Percentiles rank a stretch among this genome's conserved stretches.
Conservation (phyloP, 352 stramenopile species). For the Globisporangium nagaii region DNA sequence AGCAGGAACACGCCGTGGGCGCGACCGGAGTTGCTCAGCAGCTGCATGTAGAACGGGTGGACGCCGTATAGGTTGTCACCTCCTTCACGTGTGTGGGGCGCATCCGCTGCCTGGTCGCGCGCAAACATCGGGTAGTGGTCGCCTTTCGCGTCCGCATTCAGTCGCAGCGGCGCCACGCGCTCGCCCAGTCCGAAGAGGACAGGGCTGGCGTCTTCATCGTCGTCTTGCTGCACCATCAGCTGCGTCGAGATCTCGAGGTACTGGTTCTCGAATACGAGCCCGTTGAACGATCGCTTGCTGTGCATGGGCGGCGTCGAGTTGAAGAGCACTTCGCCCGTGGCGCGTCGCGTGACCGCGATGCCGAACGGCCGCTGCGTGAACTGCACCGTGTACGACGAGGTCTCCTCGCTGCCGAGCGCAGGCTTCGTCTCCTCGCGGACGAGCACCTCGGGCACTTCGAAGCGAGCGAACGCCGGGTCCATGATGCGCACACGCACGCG, state of each 20-base stretch:
- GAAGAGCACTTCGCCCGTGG: slow-evolving; percentile 67
- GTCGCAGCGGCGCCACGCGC: slow-evolving; percentile 31
- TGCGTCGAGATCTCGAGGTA: slow-evolving; percentile 83
- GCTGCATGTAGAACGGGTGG: slow-evolving; percentile 74
- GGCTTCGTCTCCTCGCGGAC: neutral
- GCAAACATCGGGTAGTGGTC: slow-evolving; percentile 75
- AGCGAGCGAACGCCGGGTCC: slow-evolving; percentile 63
- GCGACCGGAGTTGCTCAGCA: slow-evolving; percentile 26
- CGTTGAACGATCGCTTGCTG: slow-evolving; percentile 38
- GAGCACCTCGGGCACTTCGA: slow-evolving; percentile 55
- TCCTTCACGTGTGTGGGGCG: slow-evolving; percentile 23
- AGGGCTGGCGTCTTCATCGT: slow-evolving; percentile 13
- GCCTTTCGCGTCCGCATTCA: slow-evolving; percentile 35
- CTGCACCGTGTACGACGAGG: slow-evolving; percentile 34
- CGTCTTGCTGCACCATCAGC: slow-evolving; percentile 18
- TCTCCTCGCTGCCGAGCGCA: neutral
- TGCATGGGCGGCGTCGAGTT: slow-evolving; percentile 71
- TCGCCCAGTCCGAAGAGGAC: slow-evolving; percentile 78
- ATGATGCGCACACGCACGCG: slow-evolving; percentile 77
- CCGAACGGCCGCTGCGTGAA: slow-evolving; percentile 72
- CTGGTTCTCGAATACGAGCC: slow-evolving; percentile 81
- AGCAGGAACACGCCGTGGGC: slow-evolving; percentile 77
- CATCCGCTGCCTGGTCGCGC: slow-evolving; percentile 16
- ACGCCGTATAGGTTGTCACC: slow-evolving; percentile 78
- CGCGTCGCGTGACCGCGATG: slow-evolving; percentile 50